These are phyloP conservation scores for Amanita rimosa DNA, from an alignment of 768 basidiomycete genomes.

Conservation along the genomic window DNA sequence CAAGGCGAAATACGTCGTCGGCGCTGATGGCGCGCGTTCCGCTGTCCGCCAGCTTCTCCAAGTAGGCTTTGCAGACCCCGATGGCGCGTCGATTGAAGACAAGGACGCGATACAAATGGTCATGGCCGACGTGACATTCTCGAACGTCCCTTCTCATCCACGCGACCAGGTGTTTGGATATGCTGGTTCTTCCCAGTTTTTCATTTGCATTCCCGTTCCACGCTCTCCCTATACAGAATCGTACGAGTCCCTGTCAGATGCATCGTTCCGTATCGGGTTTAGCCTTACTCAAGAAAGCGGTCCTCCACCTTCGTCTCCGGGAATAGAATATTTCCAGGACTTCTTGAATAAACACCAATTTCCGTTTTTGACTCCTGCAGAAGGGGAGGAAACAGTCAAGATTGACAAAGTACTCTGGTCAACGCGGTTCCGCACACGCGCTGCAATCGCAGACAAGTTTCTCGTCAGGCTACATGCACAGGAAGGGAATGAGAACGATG, in stretches of 20 bases:
- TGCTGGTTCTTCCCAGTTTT: too few species aligned
- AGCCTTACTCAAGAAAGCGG: too few species aligned
- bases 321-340: slow-evolving; percentile 25
- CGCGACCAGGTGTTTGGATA: too few species aligned
- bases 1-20: too few species aligned
- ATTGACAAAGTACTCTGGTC: slow-evolving; percentile 31
- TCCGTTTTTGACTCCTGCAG: slow-evolving; percentile 16
- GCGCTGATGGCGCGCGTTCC: slow-evolving; percentile 4
- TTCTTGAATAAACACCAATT: slow-evolving; percentile 31
- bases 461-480: slow-evolving; percentile 13
- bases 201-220: too few species aligned
- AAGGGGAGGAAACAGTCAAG: slow-evolving; percentile 19
- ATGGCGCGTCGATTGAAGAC: slow-evolving; percentile 14
- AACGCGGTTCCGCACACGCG: slow-evolving; percentile 34
- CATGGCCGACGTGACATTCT: too few species aligned
- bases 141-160: too few species aligned
- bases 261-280: too few species aligned
- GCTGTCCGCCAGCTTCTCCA: slow-evolving; percentile 8
- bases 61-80: slow-evolving; percentile 33
- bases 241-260: too few species aligned
- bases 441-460: slow-evolving; percentile 28
- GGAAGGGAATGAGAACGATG: neutral
- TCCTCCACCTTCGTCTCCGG: too few species aligned
- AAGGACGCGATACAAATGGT: neutral
- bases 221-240: too few species aligned